Base-by-base conservation (phyloP, 495 filamentous ascomycete species). In the Penicillium subrubescens region DNA sequence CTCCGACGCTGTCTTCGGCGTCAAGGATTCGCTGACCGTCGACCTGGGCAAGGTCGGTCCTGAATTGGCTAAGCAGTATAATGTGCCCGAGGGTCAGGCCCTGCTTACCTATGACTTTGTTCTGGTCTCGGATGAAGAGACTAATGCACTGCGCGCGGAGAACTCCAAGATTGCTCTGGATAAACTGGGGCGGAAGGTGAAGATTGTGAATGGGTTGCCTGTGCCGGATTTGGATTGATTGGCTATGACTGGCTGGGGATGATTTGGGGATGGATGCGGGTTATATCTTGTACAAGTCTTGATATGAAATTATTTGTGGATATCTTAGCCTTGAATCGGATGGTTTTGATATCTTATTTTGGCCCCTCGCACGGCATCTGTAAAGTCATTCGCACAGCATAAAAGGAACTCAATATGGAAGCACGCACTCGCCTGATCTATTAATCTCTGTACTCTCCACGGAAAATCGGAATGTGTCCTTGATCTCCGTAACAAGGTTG, bases 1-100 rank as follows among this genome's bases (percentile, higher is more conserved):
- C 2, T 92, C 91, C 0, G 94, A 98, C 71, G 91, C 93, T 0
- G 94, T 97, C 43, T 97, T 97, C 65, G 94, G 94, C 23, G 94
- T 97, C 55, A 97, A 98, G 75, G 82, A 92, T 71, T 91, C 89
- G 8, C 80, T 97, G 10, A 80, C 94, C 21, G 83, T 96, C 15
- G 90, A 93, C 58, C 79, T 94, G 10, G 84, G 81, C 8, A 86
- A 83, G 35, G 90, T 88, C 8, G 85, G 87, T 41, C 79, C 84
- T 3, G 86, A 84, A 56, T 79, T 87, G 34, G 84, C 87, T 11
- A 75, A 82, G 62, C 80, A 88, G 67, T 87, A 90, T 63, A 80
- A 74, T 19, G 81, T 89, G 8, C 62, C 77, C 17, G 78, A 84
- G 57, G 87, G 82, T 31, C 79, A 81, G 46, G 81, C 82, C 63